phyloP scores from a whole-genome alignment of 768 basidiomycete genomes.

The Suillus americanus region DNA sequence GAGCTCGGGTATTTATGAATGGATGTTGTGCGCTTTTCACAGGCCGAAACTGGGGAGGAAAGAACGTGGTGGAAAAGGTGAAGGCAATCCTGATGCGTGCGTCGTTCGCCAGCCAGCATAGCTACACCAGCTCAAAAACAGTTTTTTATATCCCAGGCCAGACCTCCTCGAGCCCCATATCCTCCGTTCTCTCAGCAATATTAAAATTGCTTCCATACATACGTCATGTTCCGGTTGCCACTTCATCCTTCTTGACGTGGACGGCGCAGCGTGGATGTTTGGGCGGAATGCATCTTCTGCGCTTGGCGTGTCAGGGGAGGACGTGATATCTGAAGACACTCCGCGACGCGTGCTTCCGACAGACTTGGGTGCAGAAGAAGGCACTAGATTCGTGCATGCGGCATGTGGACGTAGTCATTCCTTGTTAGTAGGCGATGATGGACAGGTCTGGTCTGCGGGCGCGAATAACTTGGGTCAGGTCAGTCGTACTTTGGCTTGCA shows the following conservation, averaged over 20 bases:
- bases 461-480: conserved; percentile 83
- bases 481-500: conserved; percentile 18
- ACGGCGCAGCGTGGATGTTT: conserved; percentile 86
- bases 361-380: conserved; percentile 58
- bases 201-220: conserved; percentile 71
- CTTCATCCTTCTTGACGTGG: conserved; percentile 67
- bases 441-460: conserved; percentile 82
- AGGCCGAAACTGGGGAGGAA: conserved; percentile 81
- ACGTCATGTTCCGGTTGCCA: conserved; percentile 78
- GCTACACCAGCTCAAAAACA: background rate
- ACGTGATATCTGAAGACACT: conserved; percentile 70
- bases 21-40: conserved; percentile 14
- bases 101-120: background rate
- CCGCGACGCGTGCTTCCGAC: conserved; percentile 60
- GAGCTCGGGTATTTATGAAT: background rate
- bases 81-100: conserved; percentile 40
- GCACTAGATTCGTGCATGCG: conserved; percentile 72
- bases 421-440: conserved; percentile 78
- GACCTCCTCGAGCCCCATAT: conserved; percentile 90
- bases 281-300: conserved; percentile 77
- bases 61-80: conserved; percentile 52
- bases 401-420: conserved; percentile 85
- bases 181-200: conserved; percentile 82
- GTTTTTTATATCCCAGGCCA: conserved; percentile 45
- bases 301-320: conserved; percentile 59